phyloP scores from a whole-genome alignment of 352 stramenopile species.

The Pythium monospermum region DNA sequence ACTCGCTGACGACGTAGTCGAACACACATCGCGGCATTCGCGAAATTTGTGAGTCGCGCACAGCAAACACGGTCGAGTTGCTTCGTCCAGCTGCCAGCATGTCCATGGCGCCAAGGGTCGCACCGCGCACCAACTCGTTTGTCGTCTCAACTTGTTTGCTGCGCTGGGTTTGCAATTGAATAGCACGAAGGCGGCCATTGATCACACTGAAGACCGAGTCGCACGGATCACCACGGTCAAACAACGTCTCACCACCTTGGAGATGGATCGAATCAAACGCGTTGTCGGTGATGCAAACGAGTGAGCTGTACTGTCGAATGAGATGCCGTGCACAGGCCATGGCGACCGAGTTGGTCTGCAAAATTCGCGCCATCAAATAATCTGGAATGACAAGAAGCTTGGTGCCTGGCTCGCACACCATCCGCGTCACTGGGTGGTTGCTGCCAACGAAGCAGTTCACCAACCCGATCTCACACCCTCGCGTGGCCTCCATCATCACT shows the following conservation, averaged over 20 bases:
- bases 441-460: slow-evolving; percentile 57
- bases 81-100: slow-evolving; percentile 70
- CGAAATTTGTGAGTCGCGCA: slow-evolving; percentile 84
- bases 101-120: slow-evolving; percentile 75
- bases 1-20: slow-evolving; percentile 70
- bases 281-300: slow-evolving; percentile 70
- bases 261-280: slow-evolving; percentile 84
- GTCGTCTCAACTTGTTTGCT: slow-evolving; percentile 70
- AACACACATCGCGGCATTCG: slow-evolving; percentile 85
- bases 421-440: slow-evolving; percentile 30
- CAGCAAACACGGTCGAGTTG: slow-evolving; percentile 80
- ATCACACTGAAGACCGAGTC: slow-evolving; percentile 81
- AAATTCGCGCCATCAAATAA: slow-evolving; percentile 46
- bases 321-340: slow-evolving; percentile 55
- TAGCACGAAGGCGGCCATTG: slow-evolving; percentile 65
- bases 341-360: slow-evolving; percentile 47
- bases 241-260: slow-evolving; percentile 75
- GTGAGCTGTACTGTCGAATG: slow-evolving; percentile 60
- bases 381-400: slow-evolving; percentile 54
- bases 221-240: slow-evolving; percentile 68
- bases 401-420: slow-evolving; percentile 43
- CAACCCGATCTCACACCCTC: slow-evolving; percentile 66
- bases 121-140: slow-evolving; percentile 73
- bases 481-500: slow-evolving; percentile 44
- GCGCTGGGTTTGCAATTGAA: slow-evolving; percentile 57